These are phyloP conservation scores for Hordeum marinum DNA, from an alignment of 176 grass and related monocot genomes.

Conservation along the genomic window DNA sequence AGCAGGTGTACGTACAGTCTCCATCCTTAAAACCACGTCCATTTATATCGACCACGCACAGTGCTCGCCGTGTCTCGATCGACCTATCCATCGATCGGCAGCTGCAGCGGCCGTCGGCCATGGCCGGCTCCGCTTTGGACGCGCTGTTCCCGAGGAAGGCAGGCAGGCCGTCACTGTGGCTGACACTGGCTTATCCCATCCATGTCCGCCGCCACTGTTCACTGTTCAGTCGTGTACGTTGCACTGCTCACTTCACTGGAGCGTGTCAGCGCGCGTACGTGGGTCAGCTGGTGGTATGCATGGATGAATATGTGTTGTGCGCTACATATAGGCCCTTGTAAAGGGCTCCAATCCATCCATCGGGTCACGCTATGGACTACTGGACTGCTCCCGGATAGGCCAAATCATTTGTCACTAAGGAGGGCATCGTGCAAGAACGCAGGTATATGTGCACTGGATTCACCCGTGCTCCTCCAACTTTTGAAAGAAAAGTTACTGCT, in stretches of 20 bases:
- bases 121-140: not conserved
- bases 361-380: not conserved
- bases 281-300: not conserved
- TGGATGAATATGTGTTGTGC: not conserved
- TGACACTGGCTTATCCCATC: slow-evolving; percentile 15
- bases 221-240: not conserved
- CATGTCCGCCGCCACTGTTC: not conserved
- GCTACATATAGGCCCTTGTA: not conserved
- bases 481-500: not conserved
- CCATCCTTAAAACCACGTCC: slow-evolving; percentile 28
- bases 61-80: not conserved
- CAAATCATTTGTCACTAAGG: not conserved
- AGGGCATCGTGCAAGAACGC: not conserved
- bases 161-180: not conserved
- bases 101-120: not conserved
- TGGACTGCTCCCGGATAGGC: not conserved
- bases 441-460: not conserved
- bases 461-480: not conserved
- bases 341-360: not conserved
- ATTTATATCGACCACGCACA: not conserved
- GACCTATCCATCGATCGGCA: not conserved
- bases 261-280: not conserved
- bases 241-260: not conserved
- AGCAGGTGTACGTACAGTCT: not conserved
- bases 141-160: not conserved